These are phyloP conservation scores for Naganishia antarctica DNA, from an alignment of 768 basidiomycete species.

Conservation along the genomic window DNA sequence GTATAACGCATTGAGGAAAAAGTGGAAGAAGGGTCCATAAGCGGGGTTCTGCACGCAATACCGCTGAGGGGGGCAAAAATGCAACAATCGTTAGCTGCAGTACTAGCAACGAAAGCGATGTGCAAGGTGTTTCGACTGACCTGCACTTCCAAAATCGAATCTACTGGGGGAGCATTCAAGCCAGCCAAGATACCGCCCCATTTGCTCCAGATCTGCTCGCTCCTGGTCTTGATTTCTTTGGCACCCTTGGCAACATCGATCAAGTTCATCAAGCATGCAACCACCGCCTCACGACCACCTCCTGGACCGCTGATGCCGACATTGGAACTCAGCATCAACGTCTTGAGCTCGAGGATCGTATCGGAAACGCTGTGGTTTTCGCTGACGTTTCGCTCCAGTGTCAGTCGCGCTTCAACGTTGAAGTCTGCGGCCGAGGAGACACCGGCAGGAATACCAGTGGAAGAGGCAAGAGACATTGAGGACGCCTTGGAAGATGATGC, in stretches of 20 bases:
- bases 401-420: conserved; percentile 54
- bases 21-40: conserved; percentile 68
- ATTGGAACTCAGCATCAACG: conserved; percentile 93
- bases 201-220: conserved; percentile 60
- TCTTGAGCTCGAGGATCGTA: conserved; percentile 88
- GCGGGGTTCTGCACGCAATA: conserved; percentile 52
- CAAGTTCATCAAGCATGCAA: conserved; percentile 71
- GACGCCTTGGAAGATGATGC: conserved; percentile 41
- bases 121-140: conserved; percentile 50
- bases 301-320: conserved; percentile 61
- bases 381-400: conserved; percentile 82
- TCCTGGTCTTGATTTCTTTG: conserved; percentile 61
- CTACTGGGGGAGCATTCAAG: conserved; percentile 75
- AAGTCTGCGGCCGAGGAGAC: conserved; percentile 42
- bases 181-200: conserved; percentile 80
- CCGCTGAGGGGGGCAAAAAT: conserved; percentile 29
- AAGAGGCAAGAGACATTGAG: conserved; percentile 38
- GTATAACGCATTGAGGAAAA: conserved; percentile 78
- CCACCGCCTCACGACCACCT: conserved; percentile 81
- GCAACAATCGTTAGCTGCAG: no score
- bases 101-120: no score
- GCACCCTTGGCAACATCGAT: conserved; percentile 62
- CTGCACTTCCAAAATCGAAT: conserved; percentile 74
- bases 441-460: conserved; percentile 32
- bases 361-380: conserved; percentile 90